phyloP scores from a whole-genome alignment of 768 basidiomycete species.

The Royoungia palumana region DNA sequence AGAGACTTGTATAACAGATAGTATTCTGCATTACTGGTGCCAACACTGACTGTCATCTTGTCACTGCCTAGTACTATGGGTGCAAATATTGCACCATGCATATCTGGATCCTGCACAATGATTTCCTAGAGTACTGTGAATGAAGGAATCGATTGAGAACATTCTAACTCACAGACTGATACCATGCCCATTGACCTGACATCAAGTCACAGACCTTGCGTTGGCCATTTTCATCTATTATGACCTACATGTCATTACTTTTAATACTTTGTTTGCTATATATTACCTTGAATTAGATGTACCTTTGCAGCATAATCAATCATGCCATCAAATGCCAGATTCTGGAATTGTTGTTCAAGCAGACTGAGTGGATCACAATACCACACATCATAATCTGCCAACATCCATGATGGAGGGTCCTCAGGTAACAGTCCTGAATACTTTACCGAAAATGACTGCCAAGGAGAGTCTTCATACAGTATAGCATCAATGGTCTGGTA shows the following conservation, averaged over 20 bases:
- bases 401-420: slow-evolving; percentile 25
- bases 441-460: slow-evolving; percentile 31
- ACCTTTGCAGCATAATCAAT: background rate
- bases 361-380: slow-evolving; percentile 14
- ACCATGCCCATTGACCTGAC: slow-evolving; percentile 13
- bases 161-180: background rate
- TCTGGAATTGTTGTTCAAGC: background rate
- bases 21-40: slow-evolving; percentile 13
- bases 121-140: slow-evolving; percentile 17
- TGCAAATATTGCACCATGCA: slow-evolving; percentile 12
- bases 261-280: no score
- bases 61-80: slow-evolving; percentile 18
- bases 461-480: slow-evolving; percentile 33
- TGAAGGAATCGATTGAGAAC: background rate
- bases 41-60: slow-evolving; percentile 15
- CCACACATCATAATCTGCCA: slow-evolving; percentile 22
- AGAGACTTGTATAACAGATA: slow-evolving; percentile 15
- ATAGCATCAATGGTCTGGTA: slow-evolving; percentile 7
- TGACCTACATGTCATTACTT: background rate
- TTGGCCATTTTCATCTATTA: background rate
- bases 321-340: background rate
- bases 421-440: slow-evolving; percentile 21
- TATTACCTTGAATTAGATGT: background rate
- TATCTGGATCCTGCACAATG: slow-evolving; percentile 16
- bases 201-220: slow-evolving; percentile 1